Conservation (phyloP, 345 rosid genomes). For the Raphanus raphanistrum region DNA sequence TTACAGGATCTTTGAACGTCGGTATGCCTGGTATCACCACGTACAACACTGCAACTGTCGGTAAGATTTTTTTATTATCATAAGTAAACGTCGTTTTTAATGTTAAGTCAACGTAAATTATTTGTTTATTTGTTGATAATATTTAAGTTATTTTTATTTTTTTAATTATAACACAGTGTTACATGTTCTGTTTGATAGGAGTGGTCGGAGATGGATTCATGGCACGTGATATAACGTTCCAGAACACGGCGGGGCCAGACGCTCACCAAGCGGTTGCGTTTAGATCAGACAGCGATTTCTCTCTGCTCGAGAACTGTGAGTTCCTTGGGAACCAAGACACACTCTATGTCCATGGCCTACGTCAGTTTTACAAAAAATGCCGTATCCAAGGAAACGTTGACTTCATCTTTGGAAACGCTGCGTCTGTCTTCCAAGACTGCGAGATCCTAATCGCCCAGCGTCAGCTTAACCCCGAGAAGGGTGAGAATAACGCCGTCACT, state of each 20-base stretch:
- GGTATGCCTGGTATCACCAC: conserved; percentile 71
- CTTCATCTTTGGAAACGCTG: conserved; percentile 87
- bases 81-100: too few relatives aligned
- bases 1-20: conserved; percentile 60
- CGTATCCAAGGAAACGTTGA: conserved; percentile 91
- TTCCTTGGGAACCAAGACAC: conserved; percentile 94
- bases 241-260: conserved; percentile 81
- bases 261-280: conserved; percentile 95
- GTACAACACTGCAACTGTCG: conserved; percentile 75
- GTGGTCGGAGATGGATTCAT: conserved; percentile 95
- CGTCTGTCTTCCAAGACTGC: conserved; percentile 77
- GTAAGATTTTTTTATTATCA: conserved; percentile 39
- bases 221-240: conserved; percentile 79
- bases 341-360: conserved; percentile 75
- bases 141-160: too few relatives aligned
- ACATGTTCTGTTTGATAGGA: conserved; percentile 46
- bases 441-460: conserved; percentile 62
- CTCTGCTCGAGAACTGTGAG: conserved; percentile 74
- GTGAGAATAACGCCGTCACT: conserved; percentile 70
- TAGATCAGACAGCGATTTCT: conserved; percentile 83
- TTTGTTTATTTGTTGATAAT: too few relatives aligned
- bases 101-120: too few relatives aligned
- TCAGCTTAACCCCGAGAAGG: conserved; percentile 67
- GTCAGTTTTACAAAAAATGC: conserved; percentile 81
- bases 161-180: not conserved